phyloP scores from a whole-genome alignment of 73 alveolate species.

The Blepharisma japonicum region DNA sequence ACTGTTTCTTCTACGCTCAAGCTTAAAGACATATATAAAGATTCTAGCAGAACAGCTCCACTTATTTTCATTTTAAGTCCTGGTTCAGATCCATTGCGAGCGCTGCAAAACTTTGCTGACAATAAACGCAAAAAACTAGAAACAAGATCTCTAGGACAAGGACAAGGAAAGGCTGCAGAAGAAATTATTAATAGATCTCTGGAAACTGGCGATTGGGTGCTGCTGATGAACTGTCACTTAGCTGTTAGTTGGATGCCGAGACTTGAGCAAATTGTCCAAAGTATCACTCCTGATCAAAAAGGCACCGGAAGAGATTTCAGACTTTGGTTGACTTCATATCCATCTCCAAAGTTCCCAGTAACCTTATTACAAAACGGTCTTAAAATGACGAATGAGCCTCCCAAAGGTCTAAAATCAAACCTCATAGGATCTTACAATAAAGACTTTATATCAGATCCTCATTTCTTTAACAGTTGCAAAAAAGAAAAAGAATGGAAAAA shows the following conservation, averaged over 20 bases:
- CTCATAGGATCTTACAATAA: constrained; percentile 89
- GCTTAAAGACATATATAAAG: constrained; percentile 89
- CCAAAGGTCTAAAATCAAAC: constrained; percentile 97
- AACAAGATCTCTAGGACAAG: constrained; percentile 91
- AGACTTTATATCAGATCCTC: constrained; percentile 94
- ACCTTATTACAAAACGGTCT: constrained; percentile 98
- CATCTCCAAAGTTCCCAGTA: constrained; percentile 98
- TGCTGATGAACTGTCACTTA: constrained; percentile 98
- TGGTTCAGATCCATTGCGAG: constrained; percentile 98
- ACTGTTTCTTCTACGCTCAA: constrained; percentile 98
- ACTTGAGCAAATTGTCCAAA: constrained; percentile 95
- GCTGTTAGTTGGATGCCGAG: constrained; percentile 99
- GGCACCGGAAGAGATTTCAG: constrained; percentile 97
- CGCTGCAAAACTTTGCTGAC: constrained; percentile 86
- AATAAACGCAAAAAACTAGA: constrained; percentile 81
- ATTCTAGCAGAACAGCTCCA: constrained; percentile 91
- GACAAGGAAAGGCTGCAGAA: constrained; percentile 98
- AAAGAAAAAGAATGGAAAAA: constrained; percentile 94
- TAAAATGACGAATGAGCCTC: constrained; percentile 99
- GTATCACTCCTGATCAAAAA: constrained; percentile 92
- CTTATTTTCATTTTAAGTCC: constrained; percentile 98
- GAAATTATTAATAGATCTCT: constrained; percentile 91
- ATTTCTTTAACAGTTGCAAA: constrained; percentile 94
- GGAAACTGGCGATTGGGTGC: constrained; percentile 99
- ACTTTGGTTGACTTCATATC: constrained; percentile 99